Evolutionary conservation across 352 stramenopile genomes (phyloP).

Genomic region (Aphanomyces euteiches): DNA sequence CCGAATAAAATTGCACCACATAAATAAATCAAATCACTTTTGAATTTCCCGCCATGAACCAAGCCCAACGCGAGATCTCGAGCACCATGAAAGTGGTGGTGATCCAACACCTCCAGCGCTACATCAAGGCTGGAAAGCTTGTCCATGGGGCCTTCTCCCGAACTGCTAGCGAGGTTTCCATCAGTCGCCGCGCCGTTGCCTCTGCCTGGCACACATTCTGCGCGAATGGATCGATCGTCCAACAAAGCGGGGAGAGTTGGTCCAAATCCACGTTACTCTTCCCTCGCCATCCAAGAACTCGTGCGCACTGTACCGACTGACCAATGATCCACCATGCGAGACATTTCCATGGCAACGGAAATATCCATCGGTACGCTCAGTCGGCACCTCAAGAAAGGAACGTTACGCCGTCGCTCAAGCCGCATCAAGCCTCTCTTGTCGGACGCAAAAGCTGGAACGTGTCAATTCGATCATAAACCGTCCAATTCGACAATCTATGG

Average conservation of each 20-base stretch:
- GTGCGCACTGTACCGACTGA: not conserved
- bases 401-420: not conserved
- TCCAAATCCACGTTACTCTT: not conserved
- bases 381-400: conserved; percentile 1
- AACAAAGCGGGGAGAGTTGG: conserved; percentile 5
- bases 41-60: conserved; percentile 10
- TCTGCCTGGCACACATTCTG: not conserved
- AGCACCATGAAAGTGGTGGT: not conserved
- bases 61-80: conserved; percentile 1
- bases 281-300: not conserved
- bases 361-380: not conserved
- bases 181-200: not conserved
- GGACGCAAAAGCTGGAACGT: not conserved
- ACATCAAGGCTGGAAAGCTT: not conserved
- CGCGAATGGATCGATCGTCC: not conserved
- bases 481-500: not conserved
- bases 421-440: conserved; percentile 1
- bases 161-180: not conserved
- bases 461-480: not conserved
- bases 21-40: conserved; percentile 13
- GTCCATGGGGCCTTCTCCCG: not conserved
- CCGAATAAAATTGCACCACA: conserved; percentile 7
- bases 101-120: conserved; percentile 6
- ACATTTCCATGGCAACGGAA: not conserved
- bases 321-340: not conserved